Evolutionary conservation across 805 yeast genomes (phyloP).

Genomic region (Saturnispora galanensis): DNA sequence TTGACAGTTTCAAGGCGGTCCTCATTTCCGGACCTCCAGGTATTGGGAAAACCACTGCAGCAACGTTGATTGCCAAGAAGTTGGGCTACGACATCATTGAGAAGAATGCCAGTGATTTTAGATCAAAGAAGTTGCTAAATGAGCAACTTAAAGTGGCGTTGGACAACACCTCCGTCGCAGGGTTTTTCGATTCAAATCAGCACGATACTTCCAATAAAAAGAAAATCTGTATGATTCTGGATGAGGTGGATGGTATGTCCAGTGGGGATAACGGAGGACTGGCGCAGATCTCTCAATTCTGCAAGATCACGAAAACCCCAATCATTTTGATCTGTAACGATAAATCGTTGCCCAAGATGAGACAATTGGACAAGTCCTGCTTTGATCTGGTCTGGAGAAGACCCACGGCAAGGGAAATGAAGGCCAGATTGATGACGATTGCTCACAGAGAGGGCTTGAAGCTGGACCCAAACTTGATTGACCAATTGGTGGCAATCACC

Average conservation of each 20-base stretch:
- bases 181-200: conserved; percentile 42
- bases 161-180: conserved; percentile 74
- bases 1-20: conserved; percentile 69
- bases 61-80: conserved; percentile 60
- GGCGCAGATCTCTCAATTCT: conserved; percentile 82
- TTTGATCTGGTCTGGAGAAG: conserved; percentile 78
- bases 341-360: conserved; percentile 84
- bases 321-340: conserved; percentile 92
- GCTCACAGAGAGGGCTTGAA: conserved; percentile 77
- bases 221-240: conserved; percentile 83
- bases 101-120: conserved; percentile 79
- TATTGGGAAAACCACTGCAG: conserved; percentile 75
- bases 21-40: conserved; percentile 86
- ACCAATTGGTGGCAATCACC: conserved; percentile 75
- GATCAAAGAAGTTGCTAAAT: conserved; percentile 73
- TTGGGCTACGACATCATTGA: conserved; percentile 68
- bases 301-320: conserved; percentile 80
- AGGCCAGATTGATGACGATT: conserved; percentile 80
- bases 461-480: conserved; percentile 71
- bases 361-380: conserved; percentile 82
- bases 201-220: conserved; percentile 25
- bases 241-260: conserved; percentile 99
- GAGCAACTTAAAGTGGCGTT: conserved; percentile 59
- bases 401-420: conserved; percentile 75
- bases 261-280: conserved; percentile 99